A percentile compares a stretch with the other conserved stretches of the same genome.
Conservation (phyloP, 1,139 yeast species). For the Hyphopichia fennica region DNA sequence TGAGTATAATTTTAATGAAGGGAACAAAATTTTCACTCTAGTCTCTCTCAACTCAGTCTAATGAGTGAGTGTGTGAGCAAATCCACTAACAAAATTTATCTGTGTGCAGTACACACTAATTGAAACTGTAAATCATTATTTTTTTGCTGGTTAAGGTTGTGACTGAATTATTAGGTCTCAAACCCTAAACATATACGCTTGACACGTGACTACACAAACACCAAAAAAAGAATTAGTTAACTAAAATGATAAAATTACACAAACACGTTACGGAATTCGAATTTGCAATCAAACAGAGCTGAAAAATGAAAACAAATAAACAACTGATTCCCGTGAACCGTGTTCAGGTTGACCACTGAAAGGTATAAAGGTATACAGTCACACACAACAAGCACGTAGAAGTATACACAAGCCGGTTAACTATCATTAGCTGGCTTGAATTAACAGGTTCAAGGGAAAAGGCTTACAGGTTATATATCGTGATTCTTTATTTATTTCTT, state of each 20-base stretch:
- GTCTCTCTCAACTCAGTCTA: background rate
- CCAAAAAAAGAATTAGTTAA: no score
- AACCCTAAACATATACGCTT: background rate
- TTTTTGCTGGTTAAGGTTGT: background rate
- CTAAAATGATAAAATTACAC: no score
- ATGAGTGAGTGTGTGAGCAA: background rate
- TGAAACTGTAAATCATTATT: background rate
- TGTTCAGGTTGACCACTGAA: no score
- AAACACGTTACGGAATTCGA: no score
- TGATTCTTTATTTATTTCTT: background rate
- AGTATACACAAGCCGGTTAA: no score
- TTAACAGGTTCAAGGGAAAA: background rate
- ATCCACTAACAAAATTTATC: no score
- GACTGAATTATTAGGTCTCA: background rate
- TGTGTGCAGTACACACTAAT: background rate
- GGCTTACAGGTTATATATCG: background rate
- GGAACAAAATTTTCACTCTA: slow-evolving; percentile 12
- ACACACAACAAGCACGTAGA: no score
- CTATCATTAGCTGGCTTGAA: no score
- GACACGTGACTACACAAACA: background rate
- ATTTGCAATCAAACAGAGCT: background rate
- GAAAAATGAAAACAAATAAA: background rate
- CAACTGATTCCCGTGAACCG: background rate
- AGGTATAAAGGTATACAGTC: no score
- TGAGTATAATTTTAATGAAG: slow-evolving; percentile 1